These are phyloP conservation scores for Tillandsia fasciculata DNA, from an alignment of 176 grass and related monocot species.

Conservation along the genomic window DNA sequence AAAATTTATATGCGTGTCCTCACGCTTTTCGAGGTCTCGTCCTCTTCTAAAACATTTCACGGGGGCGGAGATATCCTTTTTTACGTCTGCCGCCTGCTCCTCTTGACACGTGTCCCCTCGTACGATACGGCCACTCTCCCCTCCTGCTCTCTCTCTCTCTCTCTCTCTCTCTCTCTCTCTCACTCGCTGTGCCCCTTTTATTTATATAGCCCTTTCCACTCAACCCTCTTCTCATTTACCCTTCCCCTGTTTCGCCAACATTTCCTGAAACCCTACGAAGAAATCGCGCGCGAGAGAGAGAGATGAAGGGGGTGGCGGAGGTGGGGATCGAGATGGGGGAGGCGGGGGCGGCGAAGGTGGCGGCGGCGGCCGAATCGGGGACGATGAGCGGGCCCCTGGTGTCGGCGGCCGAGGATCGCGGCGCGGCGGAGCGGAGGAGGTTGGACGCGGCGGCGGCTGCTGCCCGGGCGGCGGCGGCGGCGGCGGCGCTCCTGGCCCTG, in stretches of 20 bases:
- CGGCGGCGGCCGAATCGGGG: conserved; percentile 5
- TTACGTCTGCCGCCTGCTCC: not conserved
- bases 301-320: conserved; percentile 5
- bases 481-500: conserved; percentile 40
- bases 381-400: conserved; percentile 2
- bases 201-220: not conserved
- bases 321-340: conserved; percentile 51
- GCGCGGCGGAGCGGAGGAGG: conserved; percentile 14
- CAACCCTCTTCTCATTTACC: no score
- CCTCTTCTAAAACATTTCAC: not conserved
- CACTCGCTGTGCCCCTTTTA: not conserved
- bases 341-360: conserved; percentile 11
- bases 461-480: conserved; percentile 30
- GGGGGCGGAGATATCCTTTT: not conserved
- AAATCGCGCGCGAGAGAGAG: not conserved
- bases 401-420: not conserved
- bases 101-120: not conserved
- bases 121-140: not conserved
- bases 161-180: not conserved
- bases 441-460: conserved; percentile 31
- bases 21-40: no score
- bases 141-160: not conserved
- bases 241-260: not conserved
- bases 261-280: not conserved
- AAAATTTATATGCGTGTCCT: no score